phyloP scores from a whole-genome alignment of 768 basidiomycete genomes.

The Tulasnella sp. region DNA sequence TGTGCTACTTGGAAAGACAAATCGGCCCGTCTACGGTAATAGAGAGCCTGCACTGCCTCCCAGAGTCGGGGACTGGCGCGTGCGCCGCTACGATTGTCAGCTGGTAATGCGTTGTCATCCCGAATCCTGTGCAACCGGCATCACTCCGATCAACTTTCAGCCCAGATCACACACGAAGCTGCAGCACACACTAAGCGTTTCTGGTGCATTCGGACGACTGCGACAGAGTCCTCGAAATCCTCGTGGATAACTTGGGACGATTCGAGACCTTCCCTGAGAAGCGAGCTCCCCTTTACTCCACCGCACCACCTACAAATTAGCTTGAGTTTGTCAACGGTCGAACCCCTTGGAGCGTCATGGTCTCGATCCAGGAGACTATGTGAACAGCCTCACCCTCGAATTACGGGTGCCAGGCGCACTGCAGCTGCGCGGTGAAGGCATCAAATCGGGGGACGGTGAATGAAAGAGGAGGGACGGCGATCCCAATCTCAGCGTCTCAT shows the following conservation, averaged over 20 bases:
- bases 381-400: background rate
- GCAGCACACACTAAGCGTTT: background rate
- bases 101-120: no score
- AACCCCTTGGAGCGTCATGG: background rate
- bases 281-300: background rate
- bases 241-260: background rate
- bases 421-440: background rate
- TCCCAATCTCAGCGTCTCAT: background rate
- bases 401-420: background rate
- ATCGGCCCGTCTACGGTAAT: constrained; percentile 20
- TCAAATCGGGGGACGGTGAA: background rate
- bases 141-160: no score
- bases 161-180: no score
- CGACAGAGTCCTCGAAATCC: background rate
- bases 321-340: background rate
- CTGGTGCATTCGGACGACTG: background rate
- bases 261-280: background rate
- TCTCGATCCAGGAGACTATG: background rate
- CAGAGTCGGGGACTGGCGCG: no score
- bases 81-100: no score
- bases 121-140: no score
- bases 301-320: background rate
- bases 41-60: constrained; percentile 5
- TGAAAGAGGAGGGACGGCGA: background rate
- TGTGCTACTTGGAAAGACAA: constrained; percentile 15